phyloP scores from a whole-genome alignment of 2,329 filamentous ascomycete species.

The Trichoderma sp. region DNA sequence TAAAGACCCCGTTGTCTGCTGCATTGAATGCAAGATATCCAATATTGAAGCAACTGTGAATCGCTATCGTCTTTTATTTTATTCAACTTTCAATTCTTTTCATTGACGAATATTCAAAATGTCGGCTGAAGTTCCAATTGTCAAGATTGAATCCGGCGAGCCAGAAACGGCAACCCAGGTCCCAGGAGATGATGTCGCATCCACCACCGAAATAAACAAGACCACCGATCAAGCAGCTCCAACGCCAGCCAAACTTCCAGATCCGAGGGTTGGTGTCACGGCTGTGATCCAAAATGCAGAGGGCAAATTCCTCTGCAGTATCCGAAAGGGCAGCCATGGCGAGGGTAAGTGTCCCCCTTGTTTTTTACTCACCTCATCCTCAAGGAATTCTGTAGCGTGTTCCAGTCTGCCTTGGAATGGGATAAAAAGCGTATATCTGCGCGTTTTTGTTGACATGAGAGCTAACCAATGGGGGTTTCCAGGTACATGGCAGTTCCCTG shows the following conservation, averaged over 20 bases:
- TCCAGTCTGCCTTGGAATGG: neutral
- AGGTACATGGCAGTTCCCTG: slow-evolving; percentile 68
- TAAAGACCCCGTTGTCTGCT: neutral
- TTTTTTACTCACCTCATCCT: neutral
- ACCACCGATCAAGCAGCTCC: too few species aligned
- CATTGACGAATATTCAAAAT: too few species aligned
- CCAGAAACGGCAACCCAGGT: too few species aligned
- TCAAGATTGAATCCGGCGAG: too few species aligned
- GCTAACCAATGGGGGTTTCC: slow-evolving; percentile 19
- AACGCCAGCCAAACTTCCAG: neutral
- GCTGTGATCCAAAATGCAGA: slow-evolving; percentile 46
- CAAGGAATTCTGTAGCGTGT: neutral
- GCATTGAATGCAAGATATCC: neutral
- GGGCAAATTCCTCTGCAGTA: slow-evolving; percentile 50
- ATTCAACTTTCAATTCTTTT: too few species aligned
- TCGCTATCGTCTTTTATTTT: too few species aligned
- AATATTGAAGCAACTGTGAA: neutral
- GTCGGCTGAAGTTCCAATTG: too few species aligned
- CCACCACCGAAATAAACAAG: too few species aligned
- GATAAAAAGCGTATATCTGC: neutral
- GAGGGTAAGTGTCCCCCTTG: slow-evolving; percentile 39
- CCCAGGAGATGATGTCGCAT: too few species aligned
- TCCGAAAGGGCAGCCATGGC: slow-evolving; percentile 51
- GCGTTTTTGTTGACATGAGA: neutral
- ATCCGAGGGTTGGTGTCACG: slow-evolving; percentile 46